phyloP scores from a whole-genome alignment of 2,329 filamentous ascomycete genomes.

The Helotiales sp. region DNA sequence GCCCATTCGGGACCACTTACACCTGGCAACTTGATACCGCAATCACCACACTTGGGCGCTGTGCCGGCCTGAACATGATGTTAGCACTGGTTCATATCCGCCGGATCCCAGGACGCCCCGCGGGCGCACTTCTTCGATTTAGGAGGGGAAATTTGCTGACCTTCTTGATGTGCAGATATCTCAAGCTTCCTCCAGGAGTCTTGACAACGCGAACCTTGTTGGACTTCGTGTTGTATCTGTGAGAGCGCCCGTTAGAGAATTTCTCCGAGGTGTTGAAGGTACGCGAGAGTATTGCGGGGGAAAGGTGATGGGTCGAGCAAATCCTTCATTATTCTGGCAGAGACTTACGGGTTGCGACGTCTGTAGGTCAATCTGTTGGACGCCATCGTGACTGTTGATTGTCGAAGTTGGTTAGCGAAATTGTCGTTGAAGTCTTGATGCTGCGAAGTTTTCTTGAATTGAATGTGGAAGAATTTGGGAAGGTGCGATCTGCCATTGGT shows the following conservation, averaged over 20 bases:
- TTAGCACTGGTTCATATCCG: neutral
- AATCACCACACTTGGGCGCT: slow-evolving; percentile 99
- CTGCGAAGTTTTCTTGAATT: slow-evolving; percentile 20
- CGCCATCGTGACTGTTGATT: slow-evolving; percentile 53
- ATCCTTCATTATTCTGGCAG: neutral
- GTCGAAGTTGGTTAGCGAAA: slow-evolving; percentile 32
- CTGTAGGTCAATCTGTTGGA: slow-evolving; percentile 57
- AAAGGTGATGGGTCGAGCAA: neutral
- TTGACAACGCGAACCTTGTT: slow-evolving; percentile 96
- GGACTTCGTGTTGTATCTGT: slow-evolving; percentile 95
- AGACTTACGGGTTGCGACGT: slow-evolving; percentile 77
- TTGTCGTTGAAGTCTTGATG: slow-evolving; percentile 19
- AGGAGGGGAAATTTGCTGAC: neutral
- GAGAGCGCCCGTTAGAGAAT: slow-evolving; percentile 7
- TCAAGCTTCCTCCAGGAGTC: slow-evolving; percentile 94
- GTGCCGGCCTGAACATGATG: slow-evolving; percentile 66
- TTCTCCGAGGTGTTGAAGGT: neutral
- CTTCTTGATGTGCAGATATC: slow-evolving; percentile 99
- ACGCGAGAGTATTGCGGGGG: neutral
- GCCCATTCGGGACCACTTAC: slow-evolving; percentile 66
- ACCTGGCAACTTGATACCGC: slow-evolving; percentile 94
- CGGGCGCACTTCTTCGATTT: too few species aligned
- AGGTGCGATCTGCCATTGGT: neutral
- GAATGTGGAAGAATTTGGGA: slow-evolving; percentile 6
- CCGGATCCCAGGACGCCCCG: neutral